phyloP scores from a whole-genome alignment of 2,329 filamentous ascomycete genomes.

The Harringtonia aguacate region DNA sequence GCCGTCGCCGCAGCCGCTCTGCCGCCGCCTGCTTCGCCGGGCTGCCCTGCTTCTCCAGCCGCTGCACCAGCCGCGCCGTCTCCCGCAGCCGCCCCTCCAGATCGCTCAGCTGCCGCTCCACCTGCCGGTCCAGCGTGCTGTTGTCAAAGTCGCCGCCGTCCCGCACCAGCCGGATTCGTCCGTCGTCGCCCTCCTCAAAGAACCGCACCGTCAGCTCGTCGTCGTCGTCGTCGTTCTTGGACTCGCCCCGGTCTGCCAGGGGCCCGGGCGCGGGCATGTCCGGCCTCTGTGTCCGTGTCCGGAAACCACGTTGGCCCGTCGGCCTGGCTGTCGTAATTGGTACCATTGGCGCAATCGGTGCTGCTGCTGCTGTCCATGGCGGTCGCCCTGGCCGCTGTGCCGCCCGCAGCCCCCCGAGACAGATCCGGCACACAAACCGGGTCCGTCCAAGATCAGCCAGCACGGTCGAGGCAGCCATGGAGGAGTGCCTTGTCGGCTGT shows the following conservation, averaged over 20 bases:
- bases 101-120: slow-evolving; percentile 25
- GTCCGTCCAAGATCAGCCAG: slow-evolving; percentile 10
- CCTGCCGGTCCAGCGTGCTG: slow-evolving; percentile 24
- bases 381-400: background rate
- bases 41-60: slow-evolving; percentile 14
- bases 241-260: background rate
- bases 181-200: slow-evolving; percentile 35
- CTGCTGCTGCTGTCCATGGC: background rate
- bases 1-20: slow-evolving; percentile 6
- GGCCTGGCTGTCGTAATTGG: too few relatives aligned
- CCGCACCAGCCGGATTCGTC: slow-evolving; percentile 25
- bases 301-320: too few relatives aligned
- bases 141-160: slow-evolving; percentile 20
- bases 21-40: slow-evolving; percentile 2
- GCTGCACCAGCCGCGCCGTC: slow-evolving; percentile 15
- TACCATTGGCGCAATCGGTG: background rate
- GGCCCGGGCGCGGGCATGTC: background rate
- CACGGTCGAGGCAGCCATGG: slow-evolving; percentile 8
- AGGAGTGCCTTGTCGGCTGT: background rate
- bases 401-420: slow-evolving; percentile 10
- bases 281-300: background rate
- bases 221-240: slow-evolving; percentile 6
- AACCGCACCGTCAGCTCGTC: slow-evolving; percentile 26
- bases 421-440: slow-evolving; percentile 13
- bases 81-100: slow-evolving; percentile 22